phyloP scores from a whole-genome alignment of 108 stramenopile species.

The Cyclotella sp. region DNA sequence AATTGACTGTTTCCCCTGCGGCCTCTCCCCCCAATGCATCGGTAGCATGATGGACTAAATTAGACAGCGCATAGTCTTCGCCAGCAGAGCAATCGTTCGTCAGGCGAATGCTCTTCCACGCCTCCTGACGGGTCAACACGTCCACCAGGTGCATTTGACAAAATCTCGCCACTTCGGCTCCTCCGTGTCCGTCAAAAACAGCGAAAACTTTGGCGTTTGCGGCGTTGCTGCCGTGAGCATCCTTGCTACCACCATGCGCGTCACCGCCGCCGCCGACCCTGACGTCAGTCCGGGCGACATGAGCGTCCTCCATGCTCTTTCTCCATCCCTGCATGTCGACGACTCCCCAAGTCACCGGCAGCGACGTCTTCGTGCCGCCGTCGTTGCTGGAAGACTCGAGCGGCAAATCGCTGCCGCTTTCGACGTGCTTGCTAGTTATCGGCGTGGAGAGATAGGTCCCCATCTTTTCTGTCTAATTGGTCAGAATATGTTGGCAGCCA shows the following conservation, averaged over 20 bases:
- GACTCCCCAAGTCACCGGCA: conserved; percentile 76
- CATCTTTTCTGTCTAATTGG: conserved; percentile 50
- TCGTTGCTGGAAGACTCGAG: background rate
- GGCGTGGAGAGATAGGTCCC: conserved; percentile 90
- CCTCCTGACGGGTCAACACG: conserved; percentile 71
- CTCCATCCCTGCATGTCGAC: conserved; percentile 98
- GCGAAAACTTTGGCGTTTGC: conserved; percentile 80
- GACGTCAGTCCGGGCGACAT: conserved; percentile 81
- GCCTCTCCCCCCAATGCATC: background rate
- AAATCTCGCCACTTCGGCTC: conserved; percentile 91
- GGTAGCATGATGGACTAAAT: background rate
- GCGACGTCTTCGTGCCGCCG: background rate
- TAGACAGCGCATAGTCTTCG: background rate
- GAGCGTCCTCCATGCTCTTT: conserved; percentile 97
- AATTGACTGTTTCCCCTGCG: background rate
- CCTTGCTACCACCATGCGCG: background rate
- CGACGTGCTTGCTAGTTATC: conserved; percentile 68
- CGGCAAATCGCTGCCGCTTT: conserved; percentile 49
- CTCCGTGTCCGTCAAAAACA: conserved; percentile 96
- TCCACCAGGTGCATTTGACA: conserved; percentile 83
- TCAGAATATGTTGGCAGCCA: too few species aligned
- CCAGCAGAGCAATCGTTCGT: background rate
- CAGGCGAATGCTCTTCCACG: conserved; percentile 2
- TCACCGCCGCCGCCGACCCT: background rate
- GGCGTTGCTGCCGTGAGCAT: conserved; percentile 7